Base-by-base conservation (phyloP, 2,329 filamentous ascomycete species). In the Stemphylium beticola region DNA sequence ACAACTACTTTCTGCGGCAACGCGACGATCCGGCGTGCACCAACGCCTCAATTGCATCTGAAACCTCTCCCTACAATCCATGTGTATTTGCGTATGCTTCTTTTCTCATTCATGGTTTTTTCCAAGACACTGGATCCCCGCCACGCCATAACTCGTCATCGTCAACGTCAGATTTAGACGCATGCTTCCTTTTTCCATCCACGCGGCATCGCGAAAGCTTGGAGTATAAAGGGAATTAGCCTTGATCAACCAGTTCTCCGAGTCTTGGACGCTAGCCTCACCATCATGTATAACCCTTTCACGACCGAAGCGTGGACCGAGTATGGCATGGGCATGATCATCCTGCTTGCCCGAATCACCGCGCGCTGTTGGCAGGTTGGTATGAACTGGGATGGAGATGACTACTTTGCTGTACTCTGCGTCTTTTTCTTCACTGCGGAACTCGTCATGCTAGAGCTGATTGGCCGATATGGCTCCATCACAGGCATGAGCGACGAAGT, bases 381-480 rank as follows among this genome's bases (percentile, higher is more conserved):
- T 8, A 18, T 38, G 26, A 47, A 49, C 3, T 59, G 57, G 57
- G 44, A 59, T 7, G 57, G 57, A 32, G 57, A 59, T 18, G 57
- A 59, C 39, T 59, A 59, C 43, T 53, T 57, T 20, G 36, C 53
- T 22, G 26, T 49, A 15, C 44, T 59, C 4, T 37, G 53, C 12
- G 34, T 46, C 7, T 11, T 56, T 34, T 59, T 53, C 33, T 59
- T 59, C 31, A 55, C 49, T 31, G 53, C 29, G 14, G 45, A 59
- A 20, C 49, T 57, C 4, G 40, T 45, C 26, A 50, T 55, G 51
- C 42, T 58, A 11, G 51, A 58, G 36, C 20, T 57, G n/a, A 57
- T 57, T 31, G 55, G 55, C 15, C 24, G 29, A 38, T 40, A 32
- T 38, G 51, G 51, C 12, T 55, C 51, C 17, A 58, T 55, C 32